Evolutionary conservation across 2,329 filamentous ascomycete species (phyloP).

Genomic region (Aspergillus felis): DNA sequence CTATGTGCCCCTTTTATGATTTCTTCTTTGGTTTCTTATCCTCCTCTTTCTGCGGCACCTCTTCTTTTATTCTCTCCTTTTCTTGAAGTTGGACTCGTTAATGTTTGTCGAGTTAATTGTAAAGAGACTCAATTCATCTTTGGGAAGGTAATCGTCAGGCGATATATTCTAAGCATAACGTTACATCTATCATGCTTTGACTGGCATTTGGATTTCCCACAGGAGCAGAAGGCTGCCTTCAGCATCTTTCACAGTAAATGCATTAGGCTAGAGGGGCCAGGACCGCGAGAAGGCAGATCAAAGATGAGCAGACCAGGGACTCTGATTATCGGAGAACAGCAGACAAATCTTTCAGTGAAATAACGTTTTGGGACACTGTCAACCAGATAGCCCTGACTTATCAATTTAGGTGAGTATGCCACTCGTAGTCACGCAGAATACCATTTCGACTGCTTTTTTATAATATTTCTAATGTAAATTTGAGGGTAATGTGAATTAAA

Average conservation of each 20-base stretch:
- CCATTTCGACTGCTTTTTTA: no score
- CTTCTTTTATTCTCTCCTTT: not conserved
- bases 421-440: no score
- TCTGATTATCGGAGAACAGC: no score
- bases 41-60: not conserved
- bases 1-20: conserved; percentile 8
- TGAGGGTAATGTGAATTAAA: not conserved
- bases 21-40: not conserved
- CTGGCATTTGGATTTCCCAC: not conserved
- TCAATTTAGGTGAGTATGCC: not conserved
- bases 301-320: no score
- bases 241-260: no score
- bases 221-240: no score
- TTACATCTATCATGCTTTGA: not conserved
- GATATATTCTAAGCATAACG: not conserved
- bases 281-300: no score
- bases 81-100: not conserved
- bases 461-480: not conserved
- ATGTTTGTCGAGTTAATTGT: not conserved
- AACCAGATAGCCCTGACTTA: not conserved
- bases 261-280: no score
- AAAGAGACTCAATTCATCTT: not conserved
- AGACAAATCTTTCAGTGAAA: no score
- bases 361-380: not conserved
- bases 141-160: not conserved